Evolutionary conservation across 805 yeast genomes (phyloP).

Genomic region (Myxozyma lipomycoides): DNA sequence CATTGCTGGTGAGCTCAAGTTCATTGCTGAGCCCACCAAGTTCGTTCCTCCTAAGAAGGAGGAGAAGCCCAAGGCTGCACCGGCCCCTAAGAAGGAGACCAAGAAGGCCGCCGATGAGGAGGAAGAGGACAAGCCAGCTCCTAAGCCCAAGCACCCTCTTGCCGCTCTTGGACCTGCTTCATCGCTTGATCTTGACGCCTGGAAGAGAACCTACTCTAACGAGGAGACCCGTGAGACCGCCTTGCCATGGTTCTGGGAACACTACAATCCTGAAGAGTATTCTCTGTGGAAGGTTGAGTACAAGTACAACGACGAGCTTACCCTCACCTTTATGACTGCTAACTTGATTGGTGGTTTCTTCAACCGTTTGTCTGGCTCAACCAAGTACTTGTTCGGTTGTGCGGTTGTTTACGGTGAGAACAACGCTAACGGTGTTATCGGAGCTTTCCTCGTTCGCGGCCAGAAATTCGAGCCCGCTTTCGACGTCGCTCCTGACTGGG

Average conservation of each 20-base stretch:
- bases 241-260: conserved; percentile 97
- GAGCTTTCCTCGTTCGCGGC: conserved; percentile 94
- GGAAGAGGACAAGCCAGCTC: conserved; percentile 36
- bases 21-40: conserved; percentile 64
- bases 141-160: conserved; percentile 85
- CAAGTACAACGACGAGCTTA: conserved; percentile 97
- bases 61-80: conserved; percentile 47
- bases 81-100: conserved; percentile 31
- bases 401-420: conserved; percentile 96
- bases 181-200: conserved; percentile 71
- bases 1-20: conserved; percentile 50
- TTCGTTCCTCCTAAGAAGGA: conserved; percentile 72
- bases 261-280: conserved; percentile 89
- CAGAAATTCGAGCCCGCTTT: conserved; percentile 87
- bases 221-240: conserved; percentile 93
- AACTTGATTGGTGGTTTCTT: conserved; percentile 97
- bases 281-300: conserved; percentile 91
- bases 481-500: conserved; percentile 99
- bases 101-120: conserved; percentile 36
- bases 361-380: conserved; percentile 87
- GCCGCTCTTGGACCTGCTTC: conserved; percentile 72
- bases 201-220: conserved; percentile 96
- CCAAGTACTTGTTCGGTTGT: conserved; percentile 91
- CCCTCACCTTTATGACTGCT: conserved; percentile 96
- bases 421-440: conserved; percentile 96